Evolutionary conservation across 495 filamentous ascomycete species (phyloP).

Genomic region (Tricharina praecox): DNA sequence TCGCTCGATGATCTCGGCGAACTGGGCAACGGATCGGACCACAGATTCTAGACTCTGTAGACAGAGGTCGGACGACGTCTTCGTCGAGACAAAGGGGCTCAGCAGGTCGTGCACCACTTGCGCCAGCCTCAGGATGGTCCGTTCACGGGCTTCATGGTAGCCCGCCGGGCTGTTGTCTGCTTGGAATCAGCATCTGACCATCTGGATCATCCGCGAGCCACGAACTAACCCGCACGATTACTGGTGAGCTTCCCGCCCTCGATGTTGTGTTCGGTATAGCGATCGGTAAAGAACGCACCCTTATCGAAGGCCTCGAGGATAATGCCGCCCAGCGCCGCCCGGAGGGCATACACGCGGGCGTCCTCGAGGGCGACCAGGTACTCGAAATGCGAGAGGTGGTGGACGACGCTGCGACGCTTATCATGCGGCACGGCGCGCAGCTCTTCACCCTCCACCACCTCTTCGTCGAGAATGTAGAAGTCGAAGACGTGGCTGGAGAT

Average conservation of each 20-base stretch:
- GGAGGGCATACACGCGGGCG: constrained; percentile 4
- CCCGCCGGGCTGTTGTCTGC: not conserved
- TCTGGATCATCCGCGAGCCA: too few relatives aligned
- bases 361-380: constrained; percentile 1
- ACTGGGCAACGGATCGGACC: not conserved
- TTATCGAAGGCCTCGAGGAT: constrained; percentile 1
- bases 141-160: not conserved
- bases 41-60: constrained; percentile 4
- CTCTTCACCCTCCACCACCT: not conserved
- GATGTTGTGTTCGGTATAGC: too few relatives aligned
- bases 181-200: too few relatives aligned
- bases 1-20: constrained; percentile 4
- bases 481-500: constrained; percentile 11
- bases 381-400: not conserved
- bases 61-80: not conserved
- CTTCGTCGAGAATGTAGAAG: constrained; percentile 8
- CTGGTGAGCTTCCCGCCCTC: too few relatives aligned
- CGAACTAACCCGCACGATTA: too few relatives aligned
- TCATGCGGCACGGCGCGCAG: not conserved
- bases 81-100: not conserved
- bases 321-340: constrained; percentile 5
- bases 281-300: not conserved
- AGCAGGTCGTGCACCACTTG: not conserved
- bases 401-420: not conserved
- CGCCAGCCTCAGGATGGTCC: not conserved